A percentile compares a stretch with the other conserved stretches of the same genome.
phyloP scores from a whole-genome alignment of 1,284 basidiomycete species.

The Naganishia liquefaciens region DNA sequence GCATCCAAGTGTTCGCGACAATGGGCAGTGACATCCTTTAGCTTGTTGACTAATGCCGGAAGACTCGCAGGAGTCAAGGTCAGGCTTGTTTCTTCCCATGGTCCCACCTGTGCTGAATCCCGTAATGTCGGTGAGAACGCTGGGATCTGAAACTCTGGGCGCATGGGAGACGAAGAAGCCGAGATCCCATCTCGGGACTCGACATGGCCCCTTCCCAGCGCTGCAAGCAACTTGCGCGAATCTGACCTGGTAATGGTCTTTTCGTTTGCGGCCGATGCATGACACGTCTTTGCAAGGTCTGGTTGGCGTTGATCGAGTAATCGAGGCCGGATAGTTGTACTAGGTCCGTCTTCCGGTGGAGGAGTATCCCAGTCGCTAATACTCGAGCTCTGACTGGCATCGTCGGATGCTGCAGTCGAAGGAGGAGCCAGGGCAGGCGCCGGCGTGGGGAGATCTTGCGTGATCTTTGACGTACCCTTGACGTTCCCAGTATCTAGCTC shows the following conservation, averaged over 20 bases:
- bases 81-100: background rate
- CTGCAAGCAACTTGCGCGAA: constrained; percentile 27
- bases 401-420: background rate
- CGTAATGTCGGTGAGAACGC: background rate
- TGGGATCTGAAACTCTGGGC: constrained; percentile 1
- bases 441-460: background rate
- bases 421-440: background rate
- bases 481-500: background rate
- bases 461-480: background rate
- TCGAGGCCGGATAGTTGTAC: background rate
- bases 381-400: constrained; percentile 16
- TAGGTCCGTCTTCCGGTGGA: background rate
- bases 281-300: background rate
- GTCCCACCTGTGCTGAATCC: background rate
- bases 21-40: constrained; percentile 15
- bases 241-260: constrained; percentile 29
- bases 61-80: constrained; percentile 19
- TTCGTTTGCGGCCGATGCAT: background rate
- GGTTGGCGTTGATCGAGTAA: background rate
- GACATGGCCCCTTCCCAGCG: constrained; percentile 13
- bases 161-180: background rate
- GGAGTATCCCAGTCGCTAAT: constrained; percentile 29
- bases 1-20: constrained; percentile 4
- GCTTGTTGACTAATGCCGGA: constrained; percentile 7
- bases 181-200: background rate